Percentiles rank a stretch among this genome's conserved stretches.
Evolutionary conservation across 805 yeast genomes (phyloP).

Genomic region (Starmerella bombicola): DNA sequence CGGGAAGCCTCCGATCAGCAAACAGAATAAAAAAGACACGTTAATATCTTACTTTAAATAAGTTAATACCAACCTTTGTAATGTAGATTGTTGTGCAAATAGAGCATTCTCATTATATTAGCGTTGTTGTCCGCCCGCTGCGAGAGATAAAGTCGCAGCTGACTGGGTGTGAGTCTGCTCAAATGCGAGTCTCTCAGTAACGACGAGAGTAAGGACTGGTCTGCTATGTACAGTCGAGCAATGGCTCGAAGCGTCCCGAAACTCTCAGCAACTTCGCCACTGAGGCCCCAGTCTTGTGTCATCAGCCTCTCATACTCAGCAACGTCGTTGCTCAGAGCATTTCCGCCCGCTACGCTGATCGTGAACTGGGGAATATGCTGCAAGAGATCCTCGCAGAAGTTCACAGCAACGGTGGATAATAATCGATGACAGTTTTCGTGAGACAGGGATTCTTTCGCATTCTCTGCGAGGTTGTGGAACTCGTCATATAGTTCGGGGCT

Average conservation of each 20-base stretch:
- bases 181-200: slow-evolving; percentile 72
- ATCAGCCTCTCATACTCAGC: slow-evolving; percentile 54
- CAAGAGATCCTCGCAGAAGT: slow-evolving; percentile 45
- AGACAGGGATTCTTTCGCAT: slow-evolving; percentile 32
- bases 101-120: slow-evolving; percentile 15
- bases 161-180: slow-evolving; percentile 46
- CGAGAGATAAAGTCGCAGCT: slow-evolving; percentile 14
- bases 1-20: no score
- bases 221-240: slow-evolving; percentile 74
- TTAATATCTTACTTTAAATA: not conserved
- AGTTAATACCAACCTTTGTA: not conserved
- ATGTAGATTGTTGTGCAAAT: slow-evolving; percentile 11
- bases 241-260: slow-evolving; percentile 67
- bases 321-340: slow-evolving; percentile 68
- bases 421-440: slow-evolving; percentile 41
- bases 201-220: slow-evolving; percentile 63
- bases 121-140: slow-evolving; percentile 20
- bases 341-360: slow-evolving; percentile 73
- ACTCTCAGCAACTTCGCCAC: slow-evolving; percentile 42
- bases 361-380: slow-evolving; percentile 63
- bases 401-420: slow-evolving; percentile 45
- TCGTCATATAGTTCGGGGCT: slow-evolving; percentile 40
- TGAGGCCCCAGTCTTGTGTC: slow-evolving; percentile 54
- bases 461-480: slow-evolving; percentile 34
- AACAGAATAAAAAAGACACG: not conserved